Evolutionary conservation across 306 rosid genomes (phyloP).

Genomic region (Fragaria nilgerrensis): DNA sequence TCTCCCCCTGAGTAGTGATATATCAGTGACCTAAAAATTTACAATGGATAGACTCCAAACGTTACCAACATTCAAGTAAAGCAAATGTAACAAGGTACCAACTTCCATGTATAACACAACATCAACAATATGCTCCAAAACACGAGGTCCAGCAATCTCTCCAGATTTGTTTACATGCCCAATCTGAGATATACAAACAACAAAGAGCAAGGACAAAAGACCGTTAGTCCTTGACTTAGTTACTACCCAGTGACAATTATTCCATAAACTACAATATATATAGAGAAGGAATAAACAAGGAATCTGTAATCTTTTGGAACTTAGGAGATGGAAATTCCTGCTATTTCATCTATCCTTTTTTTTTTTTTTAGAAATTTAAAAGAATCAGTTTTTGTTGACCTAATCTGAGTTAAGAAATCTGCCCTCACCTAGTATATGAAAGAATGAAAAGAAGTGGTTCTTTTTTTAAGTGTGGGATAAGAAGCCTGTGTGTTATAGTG

Average conservation of each 20-base stretch:
- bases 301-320: background rate
- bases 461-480: background rate
- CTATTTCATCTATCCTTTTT: background rate
- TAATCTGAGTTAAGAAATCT: background rate
- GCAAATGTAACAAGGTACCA: slow-evolving; percentile 49
- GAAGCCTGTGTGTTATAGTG: background rate
- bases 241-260: background rate
- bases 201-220: slow-evolving; percentile 7
- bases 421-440: background rate
- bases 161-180: slow-evolving; percentile 93
- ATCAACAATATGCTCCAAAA: slow-evolving; percentile 93
- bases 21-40: slow-evolving; percentile 9
- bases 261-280: background rate
- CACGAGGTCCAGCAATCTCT: slow-evolving; percentile 93
- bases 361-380: background rate
- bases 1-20: slow-evolving; percentile 71
- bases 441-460: background rate
- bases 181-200: slow-evolving; percentile 48
- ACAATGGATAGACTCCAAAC: background rate
- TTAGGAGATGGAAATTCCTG: background rate
- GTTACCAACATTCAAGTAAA: slow-evolving; percentile 16
- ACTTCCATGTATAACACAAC: slow-evolving; percentile 94
- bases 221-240: background rate
- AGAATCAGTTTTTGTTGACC: background rate
- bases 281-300: background rate